Percentiles rank a stretch among this genome's conserved stretches.
phyloP scores from a whole-genome alignment of 2,329 filamentous ascomycete species.

The Diplodia corticola region DNA sequence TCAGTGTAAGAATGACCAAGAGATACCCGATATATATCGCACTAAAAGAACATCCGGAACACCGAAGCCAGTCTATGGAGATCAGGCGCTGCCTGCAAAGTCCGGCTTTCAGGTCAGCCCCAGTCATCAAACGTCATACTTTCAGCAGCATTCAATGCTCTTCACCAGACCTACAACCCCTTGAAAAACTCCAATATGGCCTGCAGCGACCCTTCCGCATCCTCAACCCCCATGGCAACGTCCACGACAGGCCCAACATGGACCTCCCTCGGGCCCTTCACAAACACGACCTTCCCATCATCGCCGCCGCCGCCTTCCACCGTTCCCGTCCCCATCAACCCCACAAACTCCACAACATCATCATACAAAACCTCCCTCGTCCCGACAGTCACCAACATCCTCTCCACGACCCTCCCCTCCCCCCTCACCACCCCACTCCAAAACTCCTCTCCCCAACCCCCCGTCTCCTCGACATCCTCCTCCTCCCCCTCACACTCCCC shows the following conservation, averaged over 20 bases:
- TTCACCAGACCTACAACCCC: neutral
- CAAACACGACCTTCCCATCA: neutral
- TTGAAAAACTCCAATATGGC: neutral
- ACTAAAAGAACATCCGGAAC: neutral
- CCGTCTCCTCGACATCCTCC: too few species aligned
- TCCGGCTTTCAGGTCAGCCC: neutral
- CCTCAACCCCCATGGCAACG: neutral
- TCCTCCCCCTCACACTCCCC: neutral
- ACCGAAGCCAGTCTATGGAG: neutral
- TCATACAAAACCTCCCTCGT: slow-evolving; percentile 12
- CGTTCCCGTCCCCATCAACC: neutral
- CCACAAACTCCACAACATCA: slow-evolving; percentile 1
- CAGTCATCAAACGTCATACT: neutral
- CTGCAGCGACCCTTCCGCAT: neutral
- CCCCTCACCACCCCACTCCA: slow-evolving; percentile 1
- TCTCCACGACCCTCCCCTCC: neutral
- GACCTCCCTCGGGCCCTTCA: neutral
- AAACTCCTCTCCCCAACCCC: neutral
- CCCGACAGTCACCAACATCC: neutral
- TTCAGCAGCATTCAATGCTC: neutral
- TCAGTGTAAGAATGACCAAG: neutral
- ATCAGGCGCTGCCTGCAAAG: too few species aligned
- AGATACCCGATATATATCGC: neutral
- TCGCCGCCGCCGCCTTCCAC: neutral
- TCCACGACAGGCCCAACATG: slow-evolving; percentile 5